Percentiles rank a stretch among this genome's conserved stretches.
Conservation (phyloP, 2,329 filamentous ascomycete species). For the Phyllosticta ampelicida region DNA sequence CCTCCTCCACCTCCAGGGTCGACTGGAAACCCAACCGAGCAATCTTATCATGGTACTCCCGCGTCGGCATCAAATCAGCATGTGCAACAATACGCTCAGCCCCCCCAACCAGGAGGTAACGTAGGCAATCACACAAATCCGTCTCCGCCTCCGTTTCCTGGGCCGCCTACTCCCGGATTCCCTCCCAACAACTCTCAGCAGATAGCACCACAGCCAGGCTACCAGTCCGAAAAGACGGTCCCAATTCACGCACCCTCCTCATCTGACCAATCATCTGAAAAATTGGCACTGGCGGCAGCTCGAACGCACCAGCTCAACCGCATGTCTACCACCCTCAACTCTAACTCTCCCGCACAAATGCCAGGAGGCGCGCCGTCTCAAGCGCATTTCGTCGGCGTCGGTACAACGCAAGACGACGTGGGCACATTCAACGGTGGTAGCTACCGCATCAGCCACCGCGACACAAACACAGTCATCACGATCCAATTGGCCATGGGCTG, state of each 20-base stretch:
- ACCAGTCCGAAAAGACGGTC: background rate
- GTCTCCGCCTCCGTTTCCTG: slow-evolving; percentile 9
- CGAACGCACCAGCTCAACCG: slow-evolving; percentile 3
- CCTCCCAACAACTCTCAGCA: background rate
- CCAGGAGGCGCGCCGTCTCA: slow-evolving; percentile 32
- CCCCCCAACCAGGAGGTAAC: slow-evolving; percentile 22
- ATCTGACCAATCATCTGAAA: slow-evolving; percentile 7
- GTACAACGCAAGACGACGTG: slow-evolving; percentile 63
- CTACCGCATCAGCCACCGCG: slow-evolving; percentile 84
- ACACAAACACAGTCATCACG: slow-evolving; percentile 82
- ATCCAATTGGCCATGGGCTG: slow-evolving; percentile 83
- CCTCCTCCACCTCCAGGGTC: slow-evolving; percentile 20
- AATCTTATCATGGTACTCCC: slow-evolving; percentile 16
- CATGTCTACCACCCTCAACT: slow-evolving; percentile 17
- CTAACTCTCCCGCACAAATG: slow-evolving; percentile 19
- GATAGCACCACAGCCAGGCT: slow-evolving; percentile 8
- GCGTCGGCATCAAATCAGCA: slow-evolving; percentile 13
- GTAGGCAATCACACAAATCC: slow-evolving; percentile 13
- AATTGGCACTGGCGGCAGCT: slow-evolving; percentile 1
- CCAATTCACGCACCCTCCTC: background rate
- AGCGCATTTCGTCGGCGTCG: slow-evolving; percentile 53
- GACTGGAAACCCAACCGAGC: background rate
- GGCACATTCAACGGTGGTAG: slow-evolving; percentile 97
- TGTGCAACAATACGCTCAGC: slow-evolving; percentile 24
- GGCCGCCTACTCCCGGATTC: slow-evolving; percentile 20